Base-by-base conservation (phyloP, 768 basidiomycete species). In the Lentinula sp. region DNA sequence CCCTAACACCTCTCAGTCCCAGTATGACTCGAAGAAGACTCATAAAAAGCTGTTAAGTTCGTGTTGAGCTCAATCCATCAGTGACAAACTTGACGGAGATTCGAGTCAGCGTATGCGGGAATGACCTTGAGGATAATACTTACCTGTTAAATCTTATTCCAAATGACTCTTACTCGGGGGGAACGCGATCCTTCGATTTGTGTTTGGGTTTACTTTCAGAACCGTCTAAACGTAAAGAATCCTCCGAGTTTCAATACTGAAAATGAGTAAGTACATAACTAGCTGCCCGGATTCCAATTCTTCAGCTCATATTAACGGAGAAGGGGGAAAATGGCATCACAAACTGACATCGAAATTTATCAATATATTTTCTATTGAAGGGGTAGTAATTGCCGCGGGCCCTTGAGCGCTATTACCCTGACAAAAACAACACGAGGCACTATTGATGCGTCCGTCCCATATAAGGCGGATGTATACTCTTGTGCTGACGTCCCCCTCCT, bases 391-490 rank as follows among this genome's bases (percentile, higher is more conserved):
- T 34, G 59, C 59, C 59, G 59, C 59, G 59, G 50, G 35, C 28
- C 21, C 23, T 42, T 60, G 50, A 42, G 59, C 49, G 59, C 49
- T 52, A 34, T n/a, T 52, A 70, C 70, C 62, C 68, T 74, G 68
- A 60, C 50, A 61, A 66, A 64, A 48, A 62, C 68, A 57, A 59
- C 73, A 74, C 68, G 71, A 74, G 73, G 73, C 72, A 61, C 58
- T 54, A 62, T 56, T 56, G 55, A 54, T 40, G 18, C 34, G 65
- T 67, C 68, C 65, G 45, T 60, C 64, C 69, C 66, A 73, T 75
- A 75, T 74, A 71, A 71, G 72, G 67, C 76, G 75, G 74, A 73
- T 69, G 69, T 67, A 69, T 70, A 67, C 67, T 68, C 62, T 66
- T 69, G 69, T 65, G 65, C 69, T 70, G 67, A 73, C 69, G 65